phyloP scores from a whole-genome alignment of 495 filamentous ascomycete genomes.

The Glutinoglossum americanum region DNA sequence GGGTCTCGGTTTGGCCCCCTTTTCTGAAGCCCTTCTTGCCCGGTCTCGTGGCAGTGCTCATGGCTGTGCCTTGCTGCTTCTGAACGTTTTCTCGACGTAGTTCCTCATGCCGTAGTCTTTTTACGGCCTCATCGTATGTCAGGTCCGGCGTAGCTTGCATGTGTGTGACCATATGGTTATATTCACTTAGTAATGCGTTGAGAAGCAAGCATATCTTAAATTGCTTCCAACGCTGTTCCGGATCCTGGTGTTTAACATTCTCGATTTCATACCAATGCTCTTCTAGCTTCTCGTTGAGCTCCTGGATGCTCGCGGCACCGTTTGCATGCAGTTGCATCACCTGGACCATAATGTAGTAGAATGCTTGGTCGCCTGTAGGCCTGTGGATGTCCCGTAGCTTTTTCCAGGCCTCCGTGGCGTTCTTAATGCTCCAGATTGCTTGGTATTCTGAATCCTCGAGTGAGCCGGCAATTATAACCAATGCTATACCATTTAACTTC shows the following conservation, averaged over 20 bases:
- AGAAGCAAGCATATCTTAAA: not conserved
- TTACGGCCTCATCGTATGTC: not conserved
- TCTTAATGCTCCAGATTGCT: not conserved
- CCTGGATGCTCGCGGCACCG: not conserved
- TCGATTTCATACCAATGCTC: not conserved
- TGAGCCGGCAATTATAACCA: not conserved
- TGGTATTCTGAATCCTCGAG: not conserved
- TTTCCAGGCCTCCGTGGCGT: not conserved
- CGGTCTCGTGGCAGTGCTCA: not conserved
- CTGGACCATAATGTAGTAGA: not conserved
- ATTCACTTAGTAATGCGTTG: not conserved
- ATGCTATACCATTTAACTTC: not conserved
- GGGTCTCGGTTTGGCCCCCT: not conserved
- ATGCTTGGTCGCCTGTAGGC: not conserved
- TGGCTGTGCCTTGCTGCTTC: not conserved
- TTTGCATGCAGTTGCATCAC: not conserved
- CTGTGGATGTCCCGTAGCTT: not conserved
- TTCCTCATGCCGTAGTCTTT: not conserved
- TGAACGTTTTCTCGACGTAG: not conserved
- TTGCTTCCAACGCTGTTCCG: not conserved
- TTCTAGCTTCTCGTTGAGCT: not conserved
- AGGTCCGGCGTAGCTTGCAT: not conserved
- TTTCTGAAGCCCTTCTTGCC: not conserved
- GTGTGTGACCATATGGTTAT: not conserved
- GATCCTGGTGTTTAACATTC: not conserved